Base-by-base conservation (phyloP, 2,329 filamentous ascomycete species). In the Colletotrichum sp. region DNA sequence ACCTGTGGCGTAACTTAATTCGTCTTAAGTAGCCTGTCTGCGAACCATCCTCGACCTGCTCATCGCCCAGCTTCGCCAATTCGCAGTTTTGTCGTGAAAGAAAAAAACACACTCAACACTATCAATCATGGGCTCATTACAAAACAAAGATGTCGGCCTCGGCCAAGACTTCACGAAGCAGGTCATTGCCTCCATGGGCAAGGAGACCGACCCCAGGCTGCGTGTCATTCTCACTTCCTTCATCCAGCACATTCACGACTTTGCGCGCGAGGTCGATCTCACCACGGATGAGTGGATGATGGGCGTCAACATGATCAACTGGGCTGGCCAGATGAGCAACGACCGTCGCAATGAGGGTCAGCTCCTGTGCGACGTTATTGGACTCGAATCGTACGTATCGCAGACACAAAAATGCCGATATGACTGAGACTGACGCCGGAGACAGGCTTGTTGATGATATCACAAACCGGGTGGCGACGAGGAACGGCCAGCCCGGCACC, bases 241-340 rank as follows among this genome's bases (percentile, higher is more conserved):
- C 76, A 92, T 96, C 82, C 88, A 88, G 72, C 94, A 96, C 85
- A 88, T 96, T 72, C 95, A 97, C 85, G 94, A 95, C 85, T 96
- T 96, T 83, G 92, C 93, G 52, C 92, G 94, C 64, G 94, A 97
- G 83, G 92, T 94, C 77, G 91, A 96, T 82, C 91, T 97, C 74
- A 96, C 94, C 9, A 89, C 91, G n/a, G 93, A 94, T 72, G 95
- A 97, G 86, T 96, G 94, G 94, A 90, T 94, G 85, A 86, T 90
- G 11, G 95, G 92, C 63, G 91, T 95, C 34, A 88, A 84, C 77
- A 87, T 83, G 86, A 92, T 85, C 77, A 88, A 87, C 79, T 88
- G 89, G 79, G 91, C 94, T 66, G 94, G 94, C 78, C 90, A 94
- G 85, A 93, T 94, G 85, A 93, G 90, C 82, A 89, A 90, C 72